Evolutionary conservation across 495 filamentous ascomycete genomes (phyloP).

Genomic region (Penicillium turbatum): DNA sequence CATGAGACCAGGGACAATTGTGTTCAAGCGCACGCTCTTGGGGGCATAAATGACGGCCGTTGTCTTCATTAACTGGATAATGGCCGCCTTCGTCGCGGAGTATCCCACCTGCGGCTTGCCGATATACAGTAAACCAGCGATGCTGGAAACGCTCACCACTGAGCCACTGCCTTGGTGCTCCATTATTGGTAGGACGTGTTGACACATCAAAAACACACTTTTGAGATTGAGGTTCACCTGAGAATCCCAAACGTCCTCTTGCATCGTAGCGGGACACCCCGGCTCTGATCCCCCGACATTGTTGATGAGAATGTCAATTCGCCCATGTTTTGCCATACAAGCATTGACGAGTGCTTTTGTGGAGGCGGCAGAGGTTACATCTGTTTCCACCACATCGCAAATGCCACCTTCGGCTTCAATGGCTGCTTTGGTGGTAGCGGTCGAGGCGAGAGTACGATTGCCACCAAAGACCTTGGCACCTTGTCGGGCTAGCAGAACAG

Average conservation of each 20-base stretch:
- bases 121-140: constrained; percentile 50
- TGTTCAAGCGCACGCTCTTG: constrained; percentile 47
- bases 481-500: constrained; percentile 39
- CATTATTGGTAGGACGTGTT: constrained; percentile 49
- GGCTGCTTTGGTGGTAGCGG: constrained; percentile 30
- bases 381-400: too few species aligned
- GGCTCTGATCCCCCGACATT: constrained; percentile 50
- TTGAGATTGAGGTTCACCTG: constrained; percentile 52
- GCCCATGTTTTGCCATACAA: constrained; percentile 44
- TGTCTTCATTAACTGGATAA: constrained; percentile 47
- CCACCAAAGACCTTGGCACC: constrained; percentile 46
- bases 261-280: constrained; percentile 46
- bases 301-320: constrained; percentile 55
- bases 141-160: constrained; percentile 43
- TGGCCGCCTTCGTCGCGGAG: constrained; percentile 46
- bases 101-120: constrained; percentile 52
- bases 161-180: constrained; percentile 36
- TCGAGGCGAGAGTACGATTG: constrained; percentile 34
- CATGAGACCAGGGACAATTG: constrained; percentile 50
- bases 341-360: too few species aligned
- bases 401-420: too few species aligned
- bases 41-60: constrained; percentile 49
- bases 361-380: too few species aligned
- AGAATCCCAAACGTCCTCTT: constrained; percentile 44
- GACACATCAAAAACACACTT: constrained; percentile 46